Conservation (phyloP, 2,329 filamentous ascomycete genomes). For the Calonectria pteridis region DNA sequence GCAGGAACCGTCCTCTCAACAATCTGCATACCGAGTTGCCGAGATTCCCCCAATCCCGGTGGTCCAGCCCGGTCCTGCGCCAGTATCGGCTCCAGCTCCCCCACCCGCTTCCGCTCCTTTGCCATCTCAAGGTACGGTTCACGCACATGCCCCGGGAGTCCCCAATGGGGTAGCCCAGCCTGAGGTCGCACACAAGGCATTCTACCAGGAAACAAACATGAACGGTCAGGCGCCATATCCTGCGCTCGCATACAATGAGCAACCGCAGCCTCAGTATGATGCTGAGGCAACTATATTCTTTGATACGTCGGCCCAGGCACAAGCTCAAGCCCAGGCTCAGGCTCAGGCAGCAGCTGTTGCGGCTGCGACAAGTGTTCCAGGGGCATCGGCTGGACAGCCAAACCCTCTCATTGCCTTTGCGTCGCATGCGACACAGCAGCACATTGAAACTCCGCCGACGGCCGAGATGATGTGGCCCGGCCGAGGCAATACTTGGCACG, state of each 20-base stretch:
- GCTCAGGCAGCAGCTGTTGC: conserved; percentile 27
- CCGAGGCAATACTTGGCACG: conserved; percentile 63
- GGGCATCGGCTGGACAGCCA: conserved; percentile 41
- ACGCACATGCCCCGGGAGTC: background rate
- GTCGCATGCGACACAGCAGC: conserved; percentile 53
- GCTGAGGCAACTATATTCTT: conserved; percentile 47
- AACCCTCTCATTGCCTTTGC: conserved; percentile 57
- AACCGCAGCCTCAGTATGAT: conserved; percentile 45
- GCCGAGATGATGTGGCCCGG: conserved; percentile 51
- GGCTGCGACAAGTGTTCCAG: conserved; percentile 37
- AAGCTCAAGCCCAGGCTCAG: background rate
- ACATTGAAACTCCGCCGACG: conserved; percentile 41
- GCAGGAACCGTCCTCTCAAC: conserved; percentile 48
- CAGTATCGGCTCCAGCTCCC: conserved; percentile 8
- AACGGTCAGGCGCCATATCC: conserved; percentile 47
- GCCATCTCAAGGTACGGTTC: background rate
- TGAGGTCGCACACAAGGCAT: conserved; percentile 45
- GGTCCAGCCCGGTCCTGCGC: background rate
- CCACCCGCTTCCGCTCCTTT: background rate
- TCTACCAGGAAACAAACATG: conserved; percentile 45
- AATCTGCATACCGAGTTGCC: conserved; percentile 38
- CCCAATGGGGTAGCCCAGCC: conserved; percentile 29
- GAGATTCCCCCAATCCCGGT: conserved; percentile 24
- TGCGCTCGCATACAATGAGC: conserved; percentile 47
- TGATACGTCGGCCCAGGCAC: conserved; percentile 37